Evolutionary conservation across 208 protist genomes (phyloP).

Genomic region (Wallacemonas sp.): DNA sequence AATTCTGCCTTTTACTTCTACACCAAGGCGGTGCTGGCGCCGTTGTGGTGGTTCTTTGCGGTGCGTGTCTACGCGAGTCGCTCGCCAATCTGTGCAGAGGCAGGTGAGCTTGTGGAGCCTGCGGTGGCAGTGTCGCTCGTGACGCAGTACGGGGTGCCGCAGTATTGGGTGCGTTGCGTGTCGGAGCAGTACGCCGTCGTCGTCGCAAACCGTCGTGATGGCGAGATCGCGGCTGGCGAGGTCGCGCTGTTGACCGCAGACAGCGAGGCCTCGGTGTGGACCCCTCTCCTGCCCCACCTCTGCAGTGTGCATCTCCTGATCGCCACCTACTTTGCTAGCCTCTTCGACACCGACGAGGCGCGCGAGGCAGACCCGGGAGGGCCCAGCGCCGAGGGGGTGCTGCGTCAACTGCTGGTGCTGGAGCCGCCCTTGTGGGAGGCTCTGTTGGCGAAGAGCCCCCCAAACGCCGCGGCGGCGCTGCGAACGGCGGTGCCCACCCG

Average conservation of each 20-base stretch:
- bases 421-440: constrained; percentile 29
- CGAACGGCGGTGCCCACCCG: constrained; percentile 21
- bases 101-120: constrained; percentile 6
- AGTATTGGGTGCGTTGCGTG: constrained; percentile 13
- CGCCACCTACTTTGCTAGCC: constrained; percentile 24
- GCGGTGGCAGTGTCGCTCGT: constrained; percentile 8
- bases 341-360: not conserved
- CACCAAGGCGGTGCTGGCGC: constrained; percentile 33
- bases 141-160: constrained; percentile 27
- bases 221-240: not conserved
- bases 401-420: constrained; percentile 15
- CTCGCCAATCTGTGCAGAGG: not conserved
- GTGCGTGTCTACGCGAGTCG: constrained; percentile 19
- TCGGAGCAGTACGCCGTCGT: constrained; percentile 9
- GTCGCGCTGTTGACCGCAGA: not conserved
- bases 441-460: constrained; percentile 21
- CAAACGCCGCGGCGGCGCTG: constrained; percentile 22
- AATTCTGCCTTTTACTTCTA: constrained; percentile 7
- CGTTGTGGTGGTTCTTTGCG: constrained; percentile 57
- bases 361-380: not conserved
- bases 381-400: not conserved
- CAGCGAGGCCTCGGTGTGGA: not conserved
- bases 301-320: constrained; percentile 13
- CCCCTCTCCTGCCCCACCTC: constrained; percentile 7
- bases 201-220: no score